Percentiles rank a stretch among this genome's conserved stretches.
Conservation (phyloP, 2,329 filamentous ascomycete genomes). For the Mycogone perniciosa region DNA sequence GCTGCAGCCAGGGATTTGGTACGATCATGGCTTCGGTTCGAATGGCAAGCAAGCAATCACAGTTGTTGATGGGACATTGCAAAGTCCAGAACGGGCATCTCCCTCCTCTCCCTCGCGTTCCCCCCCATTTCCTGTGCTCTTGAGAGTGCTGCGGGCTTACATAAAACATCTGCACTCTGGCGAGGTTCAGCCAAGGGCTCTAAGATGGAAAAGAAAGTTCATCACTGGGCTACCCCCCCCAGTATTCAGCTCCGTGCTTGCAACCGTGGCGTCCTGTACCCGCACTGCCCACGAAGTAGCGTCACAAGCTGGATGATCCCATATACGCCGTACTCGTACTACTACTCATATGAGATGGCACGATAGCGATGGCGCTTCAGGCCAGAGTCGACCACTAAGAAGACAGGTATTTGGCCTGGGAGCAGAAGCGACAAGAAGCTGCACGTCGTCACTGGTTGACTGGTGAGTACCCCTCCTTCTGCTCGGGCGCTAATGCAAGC, state of each 20-base stretch:
- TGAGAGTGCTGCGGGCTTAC: too few relatives aligned
- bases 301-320: background rate
- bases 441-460: background rate
- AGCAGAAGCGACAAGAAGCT: background rate
- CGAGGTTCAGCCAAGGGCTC: too few relatives aligned
- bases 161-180: too few relatives aligned
- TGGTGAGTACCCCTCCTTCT: slow-evolving; percentile 1
- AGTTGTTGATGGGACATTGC: background rate
- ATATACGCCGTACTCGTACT: too few relatives aligned
- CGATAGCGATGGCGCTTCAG: background rate
- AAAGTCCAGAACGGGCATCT: background rate
- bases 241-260: slow-evolving; percentile 8
- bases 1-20: background rate
- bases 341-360: slow-evolving; percentile 6
- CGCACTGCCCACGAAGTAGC: background rate
- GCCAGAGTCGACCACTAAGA: slow-evolving; percentile 6
- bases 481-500: slow-evolving; percentile 15
- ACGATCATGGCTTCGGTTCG: background rate
- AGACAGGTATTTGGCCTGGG: slow-evolving; percentile 1
- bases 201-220: background rate
- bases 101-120: background rate
- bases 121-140: too few relatives aligned
- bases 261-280: slow-evolving; percentile 8
- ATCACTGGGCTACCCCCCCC: background rate
- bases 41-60: background rate